phyloP scores from a whole-genome alignment of 1,284 basidiomycete species.

The Puccinia brachypodii region DNA sequence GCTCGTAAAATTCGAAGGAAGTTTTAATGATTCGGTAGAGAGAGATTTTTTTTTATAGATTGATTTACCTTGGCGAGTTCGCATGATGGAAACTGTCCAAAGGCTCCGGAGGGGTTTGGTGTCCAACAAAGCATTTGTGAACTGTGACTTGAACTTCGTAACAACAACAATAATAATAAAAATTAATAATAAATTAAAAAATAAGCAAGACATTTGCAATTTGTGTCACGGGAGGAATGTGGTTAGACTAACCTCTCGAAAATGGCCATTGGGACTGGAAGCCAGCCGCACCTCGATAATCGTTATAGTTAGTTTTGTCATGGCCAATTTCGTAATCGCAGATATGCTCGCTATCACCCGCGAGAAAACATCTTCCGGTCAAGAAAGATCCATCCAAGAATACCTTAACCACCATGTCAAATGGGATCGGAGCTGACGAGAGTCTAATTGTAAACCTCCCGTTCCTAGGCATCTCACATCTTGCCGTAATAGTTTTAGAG shows the following conservation, averaged over 20 bases:
- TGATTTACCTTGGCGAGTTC: not conserved
- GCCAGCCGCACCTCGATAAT: not conserved
- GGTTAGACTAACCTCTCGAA: not conserved
- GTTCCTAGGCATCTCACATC: slow-evolving; percentile 1
- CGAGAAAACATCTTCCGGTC: slow-evolving; percentile 35
- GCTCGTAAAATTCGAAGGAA: not conserved
- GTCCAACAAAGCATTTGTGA: slow-evolving; percentile 38
- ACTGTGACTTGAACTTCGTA: slow-evolving; percentile 35
- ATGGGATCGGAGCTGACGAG: slow-evolving; percentile 36
- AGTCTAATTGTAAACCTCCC: slow-evolving; percentile 21
- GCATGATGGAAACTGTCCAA: not conserved
- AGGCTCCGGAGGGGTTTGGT: not conserved
- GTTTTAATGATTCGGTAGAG: not conserved
- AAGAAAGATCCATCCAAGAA: slow-evolving; percentile 29
- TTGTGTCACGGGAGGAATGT: not conserved
- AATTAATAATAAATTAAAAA: not conserved
- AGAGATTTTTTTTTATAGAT: too few relatives aligned
- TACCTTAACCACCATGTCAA: slow-evolving; percentile 35
- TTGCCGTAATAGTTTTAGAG: not conserved
- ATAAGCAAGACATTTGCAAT: not conserved
- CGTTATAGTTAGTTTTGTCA: not conserved
- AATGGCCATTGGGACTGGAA: slow-evolving; percentile 3
- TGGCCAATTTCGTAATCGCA: slow-evolving; percentile 29
- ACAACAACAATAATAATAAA: not conserved
- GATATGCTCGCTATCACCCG: slow-evolving; percentile 23